phyloP scores from a whole-genome alignment of 1,284 basidiomycete genomes.

The Trichosporon sp. region DNA sequence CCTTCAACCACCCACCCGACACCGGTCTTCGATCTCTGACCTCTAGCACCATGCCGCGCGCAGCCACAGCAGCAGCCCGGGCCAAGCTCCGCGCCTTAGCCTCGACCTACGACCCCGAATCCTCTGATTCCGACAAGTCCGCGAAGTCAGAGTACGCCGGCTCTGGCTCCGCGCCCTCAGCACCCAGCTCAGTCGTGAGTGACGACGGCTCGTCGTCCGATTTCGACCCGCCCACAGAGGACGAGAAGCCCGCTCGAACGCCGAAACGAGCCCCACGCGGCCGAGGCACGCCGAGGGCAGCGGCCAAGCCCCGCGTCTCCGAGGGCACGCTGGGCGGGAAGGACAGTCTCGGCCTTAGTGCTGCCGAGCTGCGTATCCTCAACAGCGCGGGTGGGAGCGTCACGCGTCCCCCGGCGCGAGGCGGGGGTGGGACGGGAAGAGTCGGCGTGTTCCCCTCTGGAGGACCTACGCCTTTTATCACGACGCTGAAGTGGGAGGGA shows the following conservation, averaged over 20 bases:
- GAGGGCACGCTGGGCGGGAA: not conserved
- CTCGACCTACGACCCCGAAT: not conserved
- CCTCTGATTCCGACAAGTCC: not conserved
- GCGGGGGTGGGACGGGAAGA: not conserved
- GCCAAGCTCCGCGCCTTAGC: not conserved
- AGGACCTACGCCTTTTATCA: constrained; percentile 27
- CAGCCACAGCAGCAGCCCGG: not conserved
- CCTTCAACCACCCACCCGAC: too few relatives aligned
- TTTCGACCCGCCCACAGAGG: constrained; percentile 1
- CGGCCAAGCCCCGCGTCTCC: not conserved
- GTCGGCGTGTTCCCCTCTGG: constrained; percentile 24
- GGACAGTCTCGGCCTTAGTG: not conserved
- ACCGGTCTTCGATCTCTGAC: too few relatives aligned
- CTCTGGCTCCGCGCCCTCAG: not conserved
- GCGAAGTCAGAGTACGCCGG: not conserved
- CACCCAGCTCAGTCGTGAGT: not conserved
- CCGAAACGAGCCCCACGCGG: not conserved
- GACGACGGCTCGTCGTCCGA: not conserved
- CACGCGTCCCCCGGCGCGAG: not conserved
- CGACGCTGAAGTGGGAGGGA: constrained; percentile 2
- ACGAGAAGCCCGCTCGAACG: not conserved
- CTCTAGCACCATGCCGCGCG: not conserved
- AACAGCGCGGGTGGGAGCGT: not conserved
- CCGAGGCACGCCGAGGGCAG: too few relatives aligned
- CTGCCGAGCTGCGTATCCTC: not conserved